Conservation (phyloP, 2,329 filamentous ascomycete species). For the Fusarium sacchari region DNA sequence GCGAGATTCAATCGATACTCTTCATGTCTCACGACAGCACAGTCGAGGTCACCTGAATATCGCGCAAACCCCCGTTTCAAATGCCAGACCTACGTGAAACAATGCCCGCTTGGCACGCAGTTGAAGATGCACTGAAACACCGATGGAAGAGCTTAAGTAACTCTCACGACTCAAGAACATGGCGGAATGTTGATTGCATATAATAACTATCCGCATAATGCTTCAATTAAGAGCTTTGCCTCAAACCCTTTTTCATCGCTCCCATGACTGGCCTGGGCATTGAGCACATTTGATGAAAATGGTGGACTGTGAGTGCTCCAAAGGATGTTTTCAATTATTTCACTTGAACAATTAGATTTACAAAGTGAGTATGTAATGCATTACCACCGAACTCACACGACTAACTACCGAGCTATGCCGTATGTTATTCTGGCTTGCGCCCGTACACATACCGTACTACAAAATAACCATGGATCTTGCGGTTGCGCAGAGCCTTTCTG, state of each 20-base stretch:
- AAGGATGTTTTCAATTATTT: no score
- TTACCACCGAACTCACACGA: no score
- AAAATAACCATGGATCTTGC: conserved; percentile 21
- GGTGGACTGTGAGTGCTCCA: no score
- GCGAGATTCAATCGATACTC: background rate
- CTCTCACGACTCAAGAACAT: background rate
- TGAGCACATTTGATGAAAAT: no score
- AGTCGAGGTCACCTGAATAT: background rate
- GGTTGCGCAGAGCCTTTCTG: conserved; percentile 16
- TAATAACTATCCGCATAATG: background rate
- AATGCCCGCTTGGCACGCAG: background rate
- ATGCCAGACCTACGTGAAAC: background rate
- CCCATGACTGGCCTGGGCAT: background rate
- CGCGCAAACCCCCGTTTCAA: background rate
- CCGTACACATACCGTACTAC: conserved; percentile 24
- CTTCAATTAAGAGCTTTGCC: background rate
- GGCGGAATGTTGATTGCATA: background rate
- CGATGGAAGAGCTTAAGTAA: background rate
- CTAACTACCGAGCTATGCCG: no score
- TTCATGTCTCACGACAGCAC: background rate
- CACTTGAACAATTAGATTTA: background rate
- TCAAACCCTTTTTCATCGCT: background rate
- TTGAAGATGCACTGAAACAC: background rate
- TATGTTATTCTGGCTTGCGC: conserved; percentile 1
- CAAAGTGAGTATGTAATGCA: no score